These are phyloP conservation scores for Cercophora newfieldiana DNA, from an alignment of 495 filamentous ascomycete species.

Conservation along the genomic window DNA sequence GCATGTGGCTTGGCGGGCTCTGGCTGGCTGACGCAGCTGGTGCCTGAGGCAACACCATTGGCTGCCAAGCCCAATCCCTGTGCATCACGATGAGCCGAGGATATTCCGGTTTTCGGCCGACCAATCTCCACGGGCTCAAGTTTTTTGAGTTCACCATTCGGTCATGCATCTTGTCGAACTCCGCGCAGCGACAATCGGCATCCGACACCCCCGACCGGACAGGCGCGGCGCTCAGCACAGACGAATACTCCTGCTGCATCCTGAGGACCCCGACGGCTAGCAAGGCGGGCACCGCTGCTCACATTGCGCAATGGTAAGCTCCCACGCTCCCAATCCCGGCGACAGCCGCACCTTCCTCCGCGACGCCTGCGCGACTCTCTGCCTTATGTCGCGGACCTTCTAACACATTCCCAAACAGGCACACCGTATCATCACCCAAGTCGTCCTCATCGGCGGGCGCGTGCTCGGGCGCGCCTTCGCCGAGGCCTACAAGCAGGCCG, in stretches of 20 bases:
- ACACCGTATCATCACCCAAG: constrained; percentile 91
- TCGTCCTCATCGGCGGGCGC: constrained; percentile 83
- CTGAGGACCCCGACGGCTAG: constrained; percentile 17
- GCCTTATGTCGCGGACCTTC: background rate
- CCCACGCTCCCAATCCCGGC: background rate
- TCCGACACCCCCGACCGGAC: background rate
- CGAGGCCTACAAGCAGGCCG: constrained; percentile 89
- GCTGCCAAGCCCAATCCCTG: background rate
- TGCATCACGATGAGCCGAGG: constrained; percentile 9
- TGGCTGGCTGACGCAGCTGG: constrained; percentile 14
- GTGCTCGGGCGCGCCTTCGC: constrained; percentile 91
- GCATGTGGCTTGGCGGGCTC: background rate
- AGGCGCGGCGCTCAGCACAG: background rate
- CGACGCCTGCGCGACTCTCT: background rate
- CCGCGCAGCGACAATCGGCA: background rate
- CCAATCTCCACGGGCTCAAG: constrained; percentile 11
- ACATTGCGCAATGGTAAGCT: constrained; percentile 24
- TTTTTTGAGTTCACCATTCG: constrained; percentile 27
- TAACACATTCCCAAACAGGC: constrained; percentile 56
- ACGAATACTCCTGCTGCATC: background rate
- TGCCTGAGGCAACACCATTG: background rate
- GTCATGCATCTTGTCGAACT: background rate
- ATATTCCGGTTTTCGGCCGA: constrained; percentile 31
- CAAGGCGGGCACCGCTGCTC: constrained; percentile 23
- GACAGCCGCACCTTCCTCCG: background rate